Conservation (phyloP, 106 monocot species). For the Dendrobium chrysotoxum region DNA sequence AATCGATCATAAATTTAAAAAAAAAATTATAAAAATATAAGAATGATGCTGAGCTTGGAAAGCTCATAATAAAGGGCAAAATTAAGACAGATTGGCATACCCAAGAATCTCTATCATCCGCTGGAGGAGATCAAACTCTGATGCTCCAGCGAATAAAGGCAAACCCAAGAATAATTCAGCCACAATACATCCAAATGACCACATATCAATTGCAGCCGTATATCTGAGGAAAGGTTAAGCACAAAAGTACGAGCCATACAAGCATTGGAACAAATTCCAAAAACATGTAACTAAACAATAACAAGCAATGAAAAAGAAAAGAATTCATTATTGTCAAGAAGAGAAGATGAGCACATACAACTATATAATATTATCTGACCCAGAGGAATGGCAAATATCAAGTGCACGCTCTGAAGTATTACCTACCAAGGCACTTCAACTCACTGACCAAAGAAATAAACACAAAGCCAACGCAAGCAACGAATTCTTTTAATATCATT, state of each 20-base stretch:
- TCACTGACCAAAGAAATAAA: background rate
- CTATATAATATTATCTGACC: background rate
- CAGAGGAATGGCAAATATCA: background rate
- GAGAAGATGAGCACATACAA: background rate
- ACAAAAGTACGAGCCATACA: slow-evolving; percentile 8
- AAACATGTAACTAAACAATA: background rate
- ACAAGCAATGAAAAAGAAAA: background rate
- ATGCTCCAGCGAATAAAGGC: slow-evolving; percentile 89
- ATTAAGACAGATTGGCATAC: slow-evolving; percentile 25
- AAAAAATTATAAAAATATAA: background rate
- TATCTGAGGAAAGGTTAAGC: slow-evolving; percentile 72
- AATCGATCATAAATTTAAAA: background rate
- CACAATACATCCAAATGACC: slow-evolving; percentile 97
- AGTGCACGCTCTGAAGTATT: background rate
- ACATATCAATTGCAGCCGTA: slow-evolving; percentile 95
- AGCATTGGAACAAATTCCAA: background rate
- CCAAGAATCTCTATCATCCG: slow-evolving; percentile 84
- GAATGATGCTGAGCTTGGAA: background rate
- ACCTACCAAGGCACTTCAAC: background rate
- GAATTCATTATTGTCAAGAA: background rate
- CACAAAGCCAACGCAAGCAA: background rate
- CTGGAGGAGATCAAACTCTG: slow-evolving; percentile 88
- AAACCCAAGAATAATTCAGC: slow-evolving; percentile 93
- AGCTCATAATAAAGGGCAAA: background rate
- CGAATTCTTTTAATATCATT: background rate